Base-by-base conservation (phyloP, 352 stramenopile genomes). In the Nothophytophthora sp. region DNA sequence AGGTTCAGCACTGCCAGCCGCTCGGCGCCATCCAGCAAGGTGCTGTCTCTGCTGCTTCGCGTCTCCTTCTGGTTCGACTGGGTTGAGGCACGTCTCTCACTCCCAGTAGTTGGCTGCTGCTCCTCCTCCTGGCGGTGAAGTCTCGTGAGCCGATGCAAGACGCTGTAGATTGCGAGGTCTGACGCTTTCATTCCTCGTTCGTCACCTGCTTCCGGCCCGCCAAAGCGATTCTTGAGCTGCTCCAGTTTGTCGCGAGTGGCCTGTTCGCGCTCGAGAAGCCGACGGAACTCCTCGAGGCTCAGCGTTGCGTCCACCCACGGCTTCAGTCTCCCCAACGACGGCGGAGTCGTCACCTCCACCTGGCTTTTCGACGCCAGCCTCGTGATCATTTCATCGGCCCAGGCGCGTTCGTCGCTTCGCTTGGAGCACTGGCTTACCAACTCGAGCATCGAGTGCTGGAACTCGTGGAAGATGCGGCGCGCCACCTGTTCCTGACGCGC, bases 251-350 rank as follows among this genome's bases (percentile, higher is more conserved):
- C 60, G 22, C 58, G 53, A 3, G 43, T 66, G 2, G 27, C 51
- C 43, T 63, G 47, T 25, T 77, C 70, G 1, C 38, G 43, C 22
- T 59, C 49, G 19, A 70, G 49, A 34, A 77, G 35, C 0, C 41
- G 27, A 10, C 48, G 60, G 40, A 80, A 83, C 2, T 42, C 50
- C 6, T 66, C 59, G 15, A 63, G 43, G 5, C 51, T 59, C 42
- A 71, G 27, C 1, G 62, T 55, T 8, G 61, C 61, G 2, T 12
- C 40, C 7, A 84, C n/a, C 59, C 64, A 79, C 3, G 55, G 41
- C 16, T 63, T 45, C 28, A 76, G 44, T 12, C 29, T 38, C 16
- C 13, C n/a, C 8, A 81, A 30, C 19, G 62, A 63, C 11, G 15
- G 10, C 13, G 66, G 65, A 0, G 57, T 63, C 12, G 19, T 52